Evolutionary conservation across 257 asterid genomes (phyloP), one percentile per base, ranked within the genome.

Genomic region (Solanum clarkiae): DNA sequence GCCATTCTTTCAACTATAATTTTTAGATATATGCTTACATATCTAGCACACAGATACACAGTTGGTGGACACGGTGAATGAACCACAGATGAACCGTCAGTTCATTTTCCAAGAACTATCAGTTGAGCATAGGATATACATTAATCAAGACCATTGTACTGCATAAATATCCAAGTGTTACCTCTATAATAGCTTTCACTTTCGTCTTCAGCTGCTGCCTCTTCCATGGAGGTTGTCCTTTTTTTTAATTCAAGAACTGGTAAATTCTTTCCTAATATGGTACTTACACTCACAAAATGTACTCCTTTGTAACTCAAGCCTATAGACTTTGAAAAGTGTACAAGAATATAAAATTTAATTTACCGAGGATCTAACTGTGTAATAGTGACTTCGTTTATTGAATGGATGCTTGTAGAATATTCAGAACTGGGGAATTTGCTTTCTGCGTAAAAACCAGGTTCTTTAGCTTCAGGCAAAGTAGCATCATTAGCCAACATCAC

Each of bases 181-280:
- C 98, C 97, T 97, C 98, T 53, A 95, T 94, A 85, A 95, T 95
- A 85, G 99, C 98, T 95, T 29, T 29, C 32, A 29, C 32, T 29
- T 29, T 29, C 32, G 32, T 29, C 32, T 29, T 29, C 99, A 54
- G 95, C 93, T 16, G 92, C 94, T 53, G 96, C 98, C 89, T 95
- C 98, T 12, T 93, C 97, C 92, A 88, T 90, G 75, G 97, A 87
- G 20, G 2, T 18, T 6, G 44, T 6, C 7, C 15, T 26, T 24
- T 13, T 56, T 26, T 7, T 26, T 13, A 26, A 29, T 26, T 65
- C 10, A 65, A 15, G 45, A 26, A 12, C 40, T 15, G 74, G 22
- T 71, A 42, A 45, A n/a, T 45, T 72, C 56, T 22, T 7, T 45
- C 80, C 55, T 71, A 44, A 20, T 71, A 10, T 42, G 6, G 45